phyloP scores from a whole-genome alignment of 2,329 filamentous ascomycete genomes.

The Pseudogymnoascus sp. region DNA sequence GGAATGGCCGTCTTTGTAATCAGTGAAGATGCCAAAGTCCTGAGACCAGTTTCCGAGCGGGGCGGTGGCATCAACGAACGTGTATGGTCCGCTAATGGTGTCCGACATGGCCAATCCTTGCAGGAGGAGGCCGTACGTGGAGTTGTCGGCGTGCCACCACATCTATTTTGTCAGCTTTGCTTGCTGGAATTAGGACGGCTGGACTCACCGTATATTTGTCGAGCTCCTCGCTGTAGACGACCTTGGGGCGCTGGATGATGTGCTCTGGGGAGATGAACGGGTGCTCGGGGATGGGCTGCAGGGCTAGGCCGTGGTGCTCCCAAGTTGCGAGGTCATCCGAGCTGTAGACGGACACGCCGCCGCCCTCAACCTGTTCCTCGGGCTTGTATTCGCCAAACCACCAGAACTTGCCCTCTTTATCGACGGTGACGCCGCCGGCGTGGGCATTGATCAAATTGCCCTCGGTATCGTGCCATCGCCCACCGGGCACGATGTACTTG shows the following conservation, averaged over 20 bases:
- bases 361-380: constrained; percentile 49
- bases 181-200: background rate
- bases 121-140: constrained; percentile 45
- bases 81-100: constrained; percentile 31
- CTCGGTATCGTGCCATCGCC: constrained; percentile 51
- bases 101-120: constrained; percentile 48
- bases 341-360: constrained; percentile 52
- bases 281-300: constrained; percentile 46
- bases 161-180: constrained; percentile 30
- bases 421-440: constrained; percentile 47
- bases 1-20: constrained; percentile 47
- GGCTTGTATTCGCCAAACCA: constrained; percentile 56
- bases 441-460: constrained; percentile 54
- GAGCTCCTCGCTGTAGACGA: constrained; percentile 46
- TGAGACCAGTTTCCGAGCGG: constrained; percentile 56
- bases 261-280: constrained; percentile 45
- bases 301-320: constrained; percentile 47
- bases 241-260: constrained; percentile 56
- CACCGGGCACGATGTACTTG: constrained; percentile 54
- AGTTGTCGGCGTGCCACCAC: constrained; percentile 55
- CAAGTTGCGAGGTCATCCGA: constrained; percentile 53
- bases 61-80: constrained; percentile 40
- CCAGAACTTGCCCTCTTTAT: constrained; percentile 47
- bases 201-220: constrained; percentile 46
- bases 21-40: constrained; percentile 52